Conservation (phyloP, 1,284 basidiomycete species). For the Moesziomyces sp. region DNA sequence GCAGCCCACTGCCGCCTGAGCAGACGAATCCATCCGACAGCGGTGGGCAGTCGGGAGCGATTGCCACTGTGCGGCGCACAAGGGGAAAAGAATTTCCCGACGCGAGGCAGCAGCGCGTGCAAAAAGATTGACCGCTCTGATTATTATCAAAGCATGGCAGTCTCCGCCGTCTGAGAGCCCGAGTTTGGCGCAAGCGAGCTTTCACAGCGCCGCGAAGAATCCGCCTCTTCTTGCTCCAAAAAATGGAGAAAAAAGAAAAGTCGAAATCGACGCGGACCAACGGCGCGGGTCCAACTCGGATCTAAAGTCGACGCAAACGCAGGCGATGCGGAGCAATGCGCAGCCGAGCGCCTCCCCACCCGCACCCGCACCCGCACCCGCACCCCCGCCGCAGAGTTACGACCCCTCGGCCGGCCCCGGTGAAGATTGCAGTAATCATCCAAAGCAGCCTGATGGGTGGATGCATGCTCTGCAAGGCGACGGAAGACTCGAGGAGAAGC, state of each 20-base stretch:
- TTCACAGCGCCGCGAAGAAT: slow-evolving; percentile 11
- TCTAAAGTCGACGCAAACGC: slow-evolving; percentile 34
- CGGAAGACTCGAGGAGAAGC: too few species aligned
- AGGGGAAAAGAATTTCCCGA: not conserved
- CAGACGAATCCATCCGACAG: too few species aligned
- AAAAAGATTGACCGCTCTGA: slow-evolving; percentile 1
- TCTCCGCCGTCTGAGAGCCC: slow-evolving; percentile 10
- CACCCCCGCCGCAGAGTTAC: too few species aligned
- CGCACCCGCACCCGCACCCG: too few species aligned
- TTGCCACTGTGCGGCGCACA: not conserved
- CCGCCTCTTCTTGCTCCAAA: not conserved
- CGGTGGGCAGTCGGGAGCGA: not conserved
- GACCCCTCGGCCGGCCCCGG: too few species aligned
- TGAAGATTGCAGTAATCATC: too few species aligned
- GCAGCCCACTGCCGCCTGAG: too few species aligned
- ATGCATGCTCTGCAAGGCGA: too few species aligned
- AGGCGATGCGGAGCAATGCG: too few species aligned
- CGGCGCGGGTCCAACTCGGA: slow-evolving; percentile 2
- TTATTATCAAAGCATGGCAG: slow-evolving; percentile 27
- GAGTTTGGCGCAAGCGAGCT: slow-evolving; percentile 17
- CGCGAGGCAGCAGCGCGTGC: not conserved
- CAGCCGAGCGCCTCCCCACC: too few species aligned
- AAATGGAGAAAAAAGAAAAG: not conserved
- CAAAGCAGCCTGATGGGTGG: too few species aligned
- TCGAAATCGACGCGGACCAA: slow-evolving; percentile 4